Conservation (phyloP, 257 asterid genomes). For the Capsicum chinense region DNA sequence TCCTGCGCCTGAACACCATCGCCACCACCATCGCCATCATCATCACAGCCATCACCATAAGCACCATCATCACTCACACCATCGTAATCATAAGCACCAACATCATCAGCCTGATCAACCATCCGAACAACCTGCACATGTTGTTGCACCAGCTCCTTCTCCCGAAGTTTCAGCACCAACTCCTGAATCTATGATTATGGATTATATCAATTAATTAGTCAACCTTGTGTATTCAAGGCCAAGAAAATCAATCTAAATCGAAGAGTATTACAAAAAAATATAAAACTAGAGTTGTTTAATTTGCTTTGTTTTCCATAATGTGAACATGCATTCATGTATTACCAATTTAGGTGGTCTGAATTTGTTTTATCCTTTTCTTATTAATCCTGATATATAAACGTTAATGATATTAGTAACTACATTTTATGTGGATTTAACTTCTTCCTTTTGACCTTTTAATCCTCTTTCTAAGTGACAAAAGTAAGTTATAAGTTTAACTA, state of each 20-base stretch:
- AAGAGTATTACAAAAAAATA: neutral
- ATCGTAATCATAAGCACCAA: neutral
- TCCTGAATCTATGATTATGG: neutral
- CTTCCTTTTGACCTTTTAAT: neutral
- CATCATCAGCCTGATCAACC: neutral
- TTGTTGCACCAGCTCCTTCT: neutral
- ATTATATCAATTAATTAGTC: neutral
- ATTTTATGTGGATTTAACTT: neutral
- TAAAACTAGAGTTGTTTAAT: conserved; percentile 2
- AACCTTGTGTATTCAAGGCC: neutral
- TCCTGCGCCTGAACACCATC: neutral
- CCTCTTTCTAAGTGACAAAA: neutral
- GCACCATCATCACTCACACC: neutral
- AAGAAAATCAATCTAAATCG: neutral
- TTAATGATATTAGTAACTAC: neutral
- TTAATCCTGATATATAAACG: neutral
- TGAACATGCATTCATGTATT: conserved; percentile 8
- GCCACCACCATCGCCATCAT: fast-evolving
- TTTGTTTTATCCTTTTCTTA: neutral
- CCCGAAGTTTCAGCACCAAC: neutral
- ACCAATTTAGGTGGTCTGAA: neutral
- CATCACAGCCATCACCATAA: neutral
- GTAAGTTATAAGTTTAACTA: too few relatives aligned
- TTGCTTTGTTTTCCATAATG: conserved; percentile 4
- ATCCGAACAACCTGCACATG: neutral